Percentiles rank a stretch among this genome's conserved stretches.
phyloP scores from a whole-genome alignment of 2,329 filamentous ascomycete species.

The Dichotomopilus funicola region DNA sequence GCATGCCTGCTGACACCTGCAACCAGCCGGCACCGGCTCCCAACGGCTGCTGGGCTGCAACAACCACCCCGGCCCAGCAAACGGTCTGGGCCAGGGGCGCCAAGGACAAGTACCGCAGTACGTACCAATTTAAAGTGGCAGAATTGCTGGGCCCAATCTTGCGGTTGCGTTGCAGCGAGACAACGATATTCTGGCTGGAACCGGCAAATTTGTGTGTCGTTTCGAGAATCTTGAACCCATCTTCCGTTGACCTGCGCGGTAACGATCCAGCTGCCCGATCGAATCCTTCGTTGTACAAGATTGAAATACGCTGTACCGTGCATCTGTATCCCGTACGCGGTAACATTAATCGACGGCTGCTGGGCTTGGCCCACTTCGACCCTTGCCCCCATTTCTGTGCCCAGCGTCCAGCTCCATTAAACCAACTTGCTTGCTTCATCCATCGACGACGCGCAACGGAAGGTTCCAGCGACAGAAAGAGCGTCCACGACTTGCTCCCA shows the following conservation, averaged over 20 bases:
- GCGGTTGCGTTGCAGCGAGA: neutral
- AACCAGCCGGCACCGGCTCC: neutral
- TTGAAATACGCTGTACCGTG: too few species aligned
- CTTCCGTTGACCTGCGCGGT: neutral
- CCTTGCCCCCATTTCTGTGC: neutral
- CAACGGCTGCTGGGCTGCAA: neutral
- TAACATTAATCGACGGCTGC: too few species aligned
- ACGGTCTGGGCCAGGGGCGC: neutral
- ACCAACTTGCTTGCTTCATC: neutral
- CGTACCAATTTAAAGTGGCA: conserved; percentile 3
- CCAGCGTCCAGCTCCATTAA: too few species aligned
- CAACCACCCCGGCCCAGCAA: neutral
- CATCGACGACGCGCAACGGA: neutral
- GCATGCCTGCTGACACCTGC: neutral
- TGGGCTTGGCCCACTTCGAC: neutral
- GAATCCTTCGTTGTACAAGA: too few species aligned
- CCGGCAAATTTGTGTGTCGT: neutral
- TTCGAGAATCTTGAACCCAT: neutral
- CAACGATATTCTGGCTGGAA: neutral
- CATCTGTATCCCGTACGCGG: too few species aligned
- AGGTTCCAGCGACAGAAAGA: neutral
- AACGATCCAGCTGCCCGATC: neutral
- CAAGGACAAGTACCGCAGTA: neutral
- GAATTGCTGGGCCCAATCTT: neutral
- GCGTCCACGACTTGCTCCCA: neutral